Evolutionary conservation across 768 basidiomycete genomes (phyloP), one percentile per base, ranked within the genome.

Genomic region (Grammothele lineata): DNA sequence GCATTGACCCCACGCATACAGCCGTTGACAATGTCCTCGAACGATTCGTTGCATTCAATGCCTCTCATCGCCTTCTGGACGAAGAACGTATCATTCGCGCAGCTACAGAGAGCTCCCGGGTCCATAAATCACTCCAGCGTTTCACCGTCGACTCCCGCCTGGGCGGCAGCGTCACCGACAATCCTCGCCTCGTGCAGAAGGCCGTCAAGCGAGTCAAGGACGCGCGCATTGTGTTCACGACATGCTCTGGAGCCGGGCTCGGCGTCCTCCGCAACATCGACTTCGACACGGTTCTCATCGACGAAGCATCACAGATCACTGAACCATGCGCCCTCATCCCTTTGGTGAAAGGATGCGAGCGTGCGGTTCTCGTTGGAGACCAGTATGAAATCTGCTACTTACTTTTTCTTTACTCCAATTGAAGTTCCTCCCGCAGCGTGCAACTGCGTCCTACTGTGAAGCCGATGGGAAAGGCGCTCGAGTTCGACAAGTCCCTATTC

Each of bases 11-110:
- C 32, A n/a, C 26, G 19, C 19, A 34, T 15, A 7, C 11, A 83
- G 83, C 83, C 14, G 81, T 85, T 5, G 84, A 85, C 58, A 85
- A 85, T 32, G 83, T 85, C 5, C 62, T 85, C 12, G 80, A 85
- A 57, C 72, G 81, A 6, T 83, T 85, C 57, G 63, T 80, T 0
- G 64, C 62, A 4, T 44, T 75, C 26, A 84, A 84, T 55, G 65
- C 64, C 17, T 49, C 48, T 8, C 60, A 68, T 17, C 58, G 63
- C 10, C 59, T 85, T n/a, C 61, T 85, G 2, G 48, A 59, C 0
- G 74, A 79, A 26, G 76, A 81, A 5, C 66, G 78, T 48, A 78
- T 86, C n/a, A 70, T 85, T 3, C 80, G 83, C 1, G 80, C 82
- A 5, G 80, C 84, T 3, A 85, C 83, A 0, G 83, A 86, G 47